Conservation (phyloP, 495 filamentous ascomycete genomes). For the Hypoxylon fragiforme region DNA sequence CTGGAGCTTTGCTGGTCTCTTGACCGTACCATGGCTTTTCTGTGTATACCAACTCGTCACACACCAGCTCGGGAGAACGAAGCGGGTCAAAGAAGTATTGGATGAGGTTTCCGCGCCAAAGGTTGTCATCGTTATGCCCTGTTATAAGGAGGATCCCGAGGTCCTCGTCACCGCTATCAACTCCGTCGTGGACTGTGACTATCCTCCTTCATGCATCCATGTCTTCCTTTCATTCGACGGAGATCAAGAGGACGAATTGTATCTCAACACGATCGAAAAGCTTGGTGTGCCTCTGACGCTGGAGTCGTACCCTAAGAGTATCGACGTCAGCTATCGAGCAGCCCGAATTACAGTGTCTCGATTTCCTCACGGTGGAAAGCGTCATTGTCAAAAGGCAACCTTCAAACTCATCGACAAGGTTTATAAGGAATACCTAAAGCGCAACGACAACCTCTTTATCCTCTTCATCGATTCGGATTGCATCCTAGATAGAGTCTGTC, state of each 20-base stretch:
- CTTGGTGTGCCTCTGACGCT: constrained; percentile 81
- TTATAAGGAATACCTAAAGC: constrained; percentile 84
- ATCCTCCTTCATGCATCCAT: constrained; percentile 90
- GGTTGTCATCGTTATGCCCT: constrained; percentile 96
- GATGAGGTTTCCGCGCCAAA: constrained; percentile 89
- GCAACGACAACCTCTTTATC: constrained; percentile 91
- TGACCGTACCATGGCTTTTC: constrained; percentile 89
- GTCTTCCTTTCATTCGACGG: constrained; percentile 97
- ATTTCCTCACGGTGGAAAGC: constrained; percentile 91
- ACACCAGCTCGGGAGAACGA: constrained; percentile 77
- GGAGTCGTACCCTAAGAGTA: constrained; percentile 81
- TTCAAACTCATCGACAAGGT: constrained; percentile 95
- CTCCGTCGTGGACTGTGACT: constrained; percentile 93
- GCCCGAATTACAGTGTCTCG: constrained; percentile 89
- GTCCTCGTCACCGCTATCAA: constrained; percentile 87
- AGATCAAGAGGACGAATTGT: constrained; percentile 83
- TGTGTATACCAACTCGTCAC: constrained; percentile 90
- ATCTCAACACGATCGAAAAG: constrained; percentile 83
- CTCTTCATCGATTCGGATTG: constrained; percentile 99
- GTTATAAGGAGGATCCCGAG: constrained; percentile 89
- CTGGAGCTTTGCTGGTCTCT: constrained; percentile 84
- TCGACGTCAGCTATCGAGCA: constrained; percentile 82
- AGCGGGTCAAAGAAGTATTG: constrained; percentile 79
- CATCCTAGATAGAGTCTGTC: constrained; percentile 87
- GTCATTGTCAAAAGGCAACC: constrained; percentile 90